Conservation (phyloP, 2,329 filamentous ascomycete genomes). For the Botrytis hyacinthi region DNA sequence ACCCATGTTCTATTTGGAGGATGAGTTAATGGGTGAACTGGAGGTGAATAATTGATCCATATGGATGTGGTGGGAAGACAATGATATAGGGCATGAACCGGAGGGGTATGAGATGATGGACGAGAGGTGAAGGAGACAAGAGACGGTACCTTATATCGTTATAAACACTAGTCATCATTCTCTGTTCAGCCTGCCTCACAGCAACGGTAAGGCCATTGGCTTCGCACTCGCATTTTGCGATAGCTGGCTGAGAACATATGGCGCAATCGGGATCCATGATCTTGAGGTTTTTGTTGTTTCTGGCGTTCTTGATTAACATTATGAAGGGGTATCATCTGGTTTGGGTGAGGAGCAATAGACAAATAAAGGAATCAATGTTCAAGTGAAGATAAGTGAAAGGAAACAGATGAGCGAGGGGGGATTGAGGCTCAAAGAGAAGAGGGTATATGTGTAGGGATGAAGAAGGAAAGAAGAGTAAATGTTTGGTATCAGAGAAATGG, state of each 20-base stretch:
- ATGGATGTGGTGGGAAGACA: background rate
- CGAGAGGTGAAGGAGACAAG: slow-evolving; percentile 10
- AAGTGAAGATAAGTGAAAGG: background rate
- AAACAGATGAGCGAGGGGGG: background rate
- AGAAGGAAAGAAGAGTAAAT: background rate
- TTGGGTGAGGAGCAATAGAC: background rate
- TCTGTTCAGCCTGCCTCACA: slow-evolving; percentile 60
- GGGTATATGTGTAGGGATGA: background rate
- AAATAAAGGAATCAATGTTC: background rate
- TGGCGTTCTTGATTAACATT: slow-evolving; percentile 35
- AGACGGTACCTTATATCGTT: slow-evolving; percentile 57
- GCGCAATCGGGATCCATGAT: slow-evolving; percentile 70
- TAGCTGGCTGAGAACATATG: slow-evolving; percentile 61
- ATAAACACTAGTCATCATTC: slow-evolving; percentile 62
- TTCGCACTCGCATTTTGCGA: slow-evolving; percentile 62
- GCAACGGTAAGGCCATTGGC: slow-evolving; percentile 62
- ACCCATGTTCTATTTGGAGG: slow-evolving; percentile 57
- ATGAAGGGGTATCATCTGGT: slow-evolving; percentile 30
- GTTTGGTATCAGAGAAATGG: background rate
- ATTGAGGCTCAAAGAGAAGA: slow-evolving; percentile 1
- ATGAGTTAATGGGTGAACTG: background rate
- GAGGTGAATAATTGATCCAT: background rate
- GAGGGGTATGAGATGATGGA: background rate
- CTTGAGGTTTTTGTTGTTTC: slow-evolving; percentile 44
- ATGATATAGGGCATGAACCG: background rate